Conservation (phyloP, 2,329 filamentous ascomycete species). For the Zalaria sp. region DNA sequence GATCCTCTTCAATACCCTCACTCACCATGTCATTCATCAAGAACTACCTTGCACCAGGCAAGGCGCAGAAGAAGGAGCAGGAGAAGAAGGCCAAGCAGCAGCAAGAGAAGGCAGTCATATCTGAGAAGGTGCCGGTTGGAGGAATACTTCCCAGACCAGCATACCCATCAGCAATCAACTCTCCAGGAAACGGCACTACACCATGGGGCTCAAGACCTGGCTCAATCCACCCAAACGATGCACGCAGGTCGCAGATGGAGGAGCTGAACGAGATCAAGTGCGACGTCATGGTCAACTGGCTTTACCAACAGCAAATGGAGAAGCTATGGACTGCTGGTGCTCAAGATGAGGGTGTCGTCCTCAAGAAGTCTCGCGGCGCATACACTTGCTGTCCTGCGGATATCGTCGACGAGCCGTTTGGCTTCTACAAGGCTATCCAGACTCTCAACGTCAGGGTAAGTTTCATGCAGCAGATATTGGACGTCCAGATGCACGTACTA, state of each 20-base stretch:
- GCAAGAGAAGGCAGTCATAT: background rate
- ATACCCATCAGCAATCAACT: slow-evolving; percentile 1
- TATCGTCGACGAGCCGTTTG: slow-evolving; percentile 29
- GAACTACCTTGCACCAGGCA: slow-evolving; percentile 8
- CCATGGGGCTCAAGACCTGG: slow-evolving; percentile 18
- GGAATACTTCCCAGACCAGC: background rate
- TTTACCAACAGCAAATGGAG: slow-evolving; percentile 48
- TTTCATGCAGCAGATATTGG: slow-evolving; percentile 1
- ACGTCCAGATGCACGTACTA: background rate
- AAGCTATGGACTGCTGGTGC: slow-evolving; percentile 34
- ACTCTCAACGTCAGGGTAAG: slow-evolving; percentile 41
- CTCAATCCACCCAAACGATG: slow-evolving; percentile 22
- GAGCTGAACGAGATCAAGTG: slow-evolving; percentile 40
- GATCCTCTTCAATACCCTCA: background rate
- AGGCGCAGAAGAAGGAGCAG: slow-evolving; percentile 4
- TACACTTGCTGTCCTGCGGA: slow-evolving; percentile 38
- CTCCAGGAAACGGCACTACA: slow-evolving; percentile 11
- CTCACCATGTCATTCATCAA: slow-evolving; percentile 7
- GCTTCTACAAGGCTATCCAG: slow-evolving; percentile 35
- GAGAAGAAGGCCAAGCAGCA: slow-evolving; percentile 2
- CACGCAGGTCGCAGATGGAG: slow-evolving; percentile 25
- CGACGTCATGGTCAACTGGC: slow-evolving; percentile 50
- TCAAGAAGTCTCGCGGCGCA: slow-evolving; percentile 37
- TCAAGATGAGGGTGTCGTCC: slow-evolving; percentile 39
- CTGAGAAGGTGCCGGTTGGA: slow-evolving; percentile 1